phyloP scores from a whole-genome alignment of 495 filamentous ascomycete species.

The Penicillium bialowiezense region DNA sequence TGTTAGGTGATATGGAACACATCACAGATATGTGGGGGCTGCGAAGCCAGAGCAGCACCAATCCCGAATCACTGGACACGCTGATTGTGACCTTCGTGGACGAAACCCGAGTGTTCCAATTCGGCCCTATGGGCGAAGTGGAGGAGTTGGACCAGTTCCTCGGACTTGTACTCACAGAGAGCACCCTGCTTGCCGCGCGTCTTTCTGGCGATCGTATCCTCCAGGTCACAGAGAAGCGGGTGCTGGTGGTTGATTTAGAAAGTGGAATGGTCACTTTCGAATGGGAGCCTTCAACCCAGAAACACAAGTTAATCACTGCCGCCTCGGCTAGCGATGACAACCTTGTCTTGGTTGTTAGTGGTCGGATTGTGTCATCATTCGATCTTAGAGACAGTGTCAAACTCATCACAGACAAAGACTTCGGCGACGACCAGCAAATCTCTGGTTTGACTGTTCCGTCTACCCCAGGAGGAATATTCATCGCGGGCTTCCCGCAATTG shows the following conservation, averaged over 20 bases:
- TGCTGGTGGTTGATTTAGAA: conserved; percentile 63
- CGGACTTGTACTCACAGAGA: conserved; percentile 65
- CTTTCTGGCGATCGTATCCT: conserved; percentile 61
- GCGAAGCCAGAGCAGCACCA: conserved; percentile 39
- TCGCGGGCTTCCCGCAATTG: conserved; percentile 82
- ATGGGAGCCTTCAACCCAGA: conserved; percentile 59
- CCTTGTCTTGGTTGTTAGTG: conserved; percentile 71
- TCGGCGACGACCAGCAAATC: conserved; percentile 67
- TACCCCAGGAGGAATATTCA: conserved; percentile 51
- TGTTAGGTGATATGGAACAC: conserved; percentile 75
- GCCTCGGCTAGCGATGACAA: conserved; percentile 68
- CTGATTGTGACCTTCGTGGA: conserved; percentile 78
- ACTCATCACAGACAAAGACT: conserved; percentile 54
- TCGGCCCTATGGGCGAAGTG: conserved; percentile 70
- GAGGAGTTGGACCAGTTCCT: conserved; percentile 77
- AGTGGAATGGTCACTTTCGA: conserved; percentile 63
- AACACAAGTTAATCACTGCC: conserved; percentile 64
- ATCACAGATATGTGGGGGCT: conserved; percentile 69
- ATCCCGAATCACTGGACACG: conserved; percentile 55
- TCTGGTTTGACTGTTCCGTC: conserved; percentile 73
- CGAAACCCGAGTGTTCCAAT: conserved; percentile 80
- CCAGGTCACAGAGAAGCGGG: conserved; percentile 70
- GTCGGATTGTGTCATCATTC: conserved; percentile 63
- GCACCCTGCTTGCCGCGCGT: conserved; percentile 69
- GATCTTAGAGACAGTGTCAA: conserved; percentile 57